Evolutionary conservation across 345 rosid species (phyloP), one percentile per base, ranked within the genome.

Genomic region (Boechera retrofracta): DNA sequence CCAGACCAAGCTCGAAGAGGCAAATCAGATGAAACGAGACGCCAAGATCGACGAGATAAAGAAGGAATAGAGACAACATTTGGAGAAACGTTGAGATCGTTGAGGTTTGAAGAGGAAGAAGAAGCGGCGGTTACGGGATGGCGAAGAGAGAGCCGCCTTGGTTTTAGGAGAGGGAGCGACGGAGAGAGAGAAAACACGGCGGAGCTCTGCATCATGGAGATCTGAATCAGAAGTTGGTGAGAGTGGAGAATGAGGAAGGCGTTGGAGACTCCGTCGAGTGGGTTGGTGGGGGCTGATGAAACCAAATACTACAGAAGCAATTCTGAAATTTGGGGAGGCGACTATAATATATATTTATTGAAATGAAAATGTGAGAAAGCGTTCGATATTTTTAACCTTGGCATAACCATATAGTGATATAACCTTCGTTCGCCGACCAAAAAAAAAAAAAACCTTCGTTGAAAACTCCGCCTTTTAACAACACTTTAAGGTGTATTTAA

Each of bases 121-220:
- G 62, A 83, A 38, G 77, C 69, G 26, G 49, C 12, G 35, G 21
- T 6, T 1, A 68, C 18, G 64, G 80, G 9, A 24, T 28, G 54
- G 64, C 78, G 76, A 6, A 66, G 69, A 4, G 83, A 77, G 65
- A 82, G 67, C 8, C 84, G 85, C 2, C 81, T 74, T 3, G 79
- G 77, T 66, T 82, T 86, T 2, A 74, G 82, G 65, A 61, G 70
- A 36, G 87, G 86, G 6, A 82, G 61, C 7, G 85, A 80, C 12
- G 87, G 65, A 31, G 81, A 78, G 49, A 80, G 52, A n/a, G 85
- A 69, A 79, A 80, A 91, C 9, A 85, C 87, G 26, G 86, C 88
- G 26, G 85, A 47, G 90, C 91, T 86, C 74, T 90, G 97, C 98
- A 90, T 92, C 80, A 84, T 92, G 28, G 75, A 71, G 86, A 81